These are phyloP conservation scores for Fusarium luffae DNA, from an alignment of 2,329 filamentous ascomycete species.

Conservation along the genomic window DNA sequence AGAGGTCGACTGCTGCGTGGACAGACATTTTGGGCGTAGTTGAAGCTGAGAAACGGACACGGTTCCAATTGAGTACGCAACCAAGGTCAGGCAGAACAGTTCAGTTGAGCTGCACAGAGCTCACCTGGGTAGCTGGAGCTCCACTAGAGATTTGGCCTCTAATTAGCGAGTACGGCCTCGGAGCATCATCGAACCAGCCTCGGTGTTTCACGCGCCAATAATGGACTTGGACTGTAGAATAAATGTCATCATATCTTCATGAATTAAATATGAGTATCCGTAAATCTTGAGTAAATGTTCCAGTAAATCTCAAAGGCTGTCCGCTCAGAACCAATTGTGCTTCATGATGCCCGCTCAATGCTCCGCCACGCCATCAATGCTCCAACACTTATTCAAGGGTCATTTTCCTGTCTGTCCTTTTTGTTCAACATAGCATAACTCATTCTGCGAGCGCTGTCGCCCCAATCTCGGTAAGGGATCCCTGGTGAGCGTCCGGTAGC, in stretches of 20 bases:
- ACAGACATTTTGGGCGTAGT: conserved; percentile 28
- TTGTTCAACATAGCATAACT: conserved; percentile 37
- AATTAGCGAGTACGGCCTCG: conserved; percentile 15
- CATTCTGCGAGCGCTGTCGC: conserved; percentile 31
- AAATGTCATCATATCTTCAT: conserved; percentile 17
- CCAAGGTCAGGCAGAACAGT: neutral
- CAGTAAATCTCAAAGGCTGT: conserved; percentile 25
- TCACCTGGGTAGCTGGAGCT: conserved; percentile 8
- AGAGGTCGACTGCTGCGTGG: conserved; percentile 50
- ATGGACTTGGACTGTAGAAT: neutral
- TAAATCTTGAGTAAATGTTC: neutral
- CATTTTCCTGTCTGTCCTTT: conserved; percentile 16
- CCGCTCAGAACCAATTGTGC: conserved; percentile 8
- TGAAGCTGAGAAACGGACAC: conserved; percentile 24
- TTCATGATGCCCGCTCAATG: neutral
- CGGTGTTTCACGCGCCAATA: neutral
- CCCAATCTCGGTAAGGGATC: conserved; percentile 30
- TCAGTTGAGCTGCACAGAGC: neutral
- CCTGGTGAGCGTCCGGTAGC: conserved; percentile 37
- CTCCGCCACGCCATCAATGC: conserved; percentile 8
- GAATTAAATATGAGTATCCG: conserved; percentile 13
- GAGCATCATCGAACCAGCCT: neutral
- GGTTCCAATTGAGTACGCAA: conserved; percentile 29
- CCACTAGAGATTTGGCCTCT: conserved; percentile 32
- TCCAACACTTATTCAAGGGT: neutral